Evolutionary conservation across 2,329 filamentous ascomycete species (phyloP), one percentile per base, ranked within the genome.

Genomic region (Colletotrichum tanaceti): DNA sequence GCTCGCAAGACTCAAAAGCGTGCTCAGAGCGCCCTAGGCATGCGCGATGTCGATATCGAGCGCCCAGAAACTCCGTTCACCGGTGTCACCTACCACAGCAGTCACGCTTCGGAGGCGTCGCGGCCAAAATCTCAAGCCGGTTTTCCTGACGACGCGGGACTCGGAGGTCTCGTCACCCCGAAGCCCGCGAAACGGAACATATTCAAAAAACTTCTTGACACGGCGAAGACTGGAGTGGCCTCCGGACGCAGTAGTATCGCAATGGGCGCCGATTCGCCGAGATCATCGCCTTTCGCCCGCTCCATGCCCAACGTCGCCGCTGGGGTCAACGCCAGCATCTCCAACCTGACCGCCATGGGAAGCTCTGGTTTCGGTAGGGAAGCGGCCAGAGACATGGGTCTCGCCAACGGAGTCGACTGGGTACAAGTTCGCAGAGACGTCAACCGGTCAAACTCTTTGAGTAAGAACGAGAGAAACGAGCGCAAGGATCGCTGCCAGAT

Each of bases 341-440:
- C 71, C 3, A 72, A 72, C 11, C 55, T 74, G 43, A 69, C 76
- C 3, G 77, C 78, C 9, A 76, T 80, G 70, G 79, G 79, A 49
- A 79, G 73, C 52, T 71, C 76, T 13, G 76, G 77, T 32, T 73
- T 78, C 65, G 79, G 75, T 63, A 82, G 83, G 53, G 87, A 89
- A 70, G 81, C 86, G 5, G 86, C 89, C 16, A 86, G 87, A 64
- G 93, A 97, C 20, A 91, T 91, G 86, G 93, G 91, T 2, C 79
- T 91, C 7, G 86, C 83, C 44, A 73, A 82, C 22, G 82, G 82
- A 1, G 86, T 92, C 16, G 95, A 98, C 77, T 99, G 96, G 94
- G 94, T 99, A n/a, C 94, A 98, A 77, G 94, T 98, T 24, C 91
- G 96, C 43, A 89, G 96, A 53, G 97, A 99, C 79, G 91, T 99